Evolutionary conservation across 345 rosid genomes (phyloP), one percentile per base, ranked within the genome.

Genomic region (Dimocarpus longan): DNA sequence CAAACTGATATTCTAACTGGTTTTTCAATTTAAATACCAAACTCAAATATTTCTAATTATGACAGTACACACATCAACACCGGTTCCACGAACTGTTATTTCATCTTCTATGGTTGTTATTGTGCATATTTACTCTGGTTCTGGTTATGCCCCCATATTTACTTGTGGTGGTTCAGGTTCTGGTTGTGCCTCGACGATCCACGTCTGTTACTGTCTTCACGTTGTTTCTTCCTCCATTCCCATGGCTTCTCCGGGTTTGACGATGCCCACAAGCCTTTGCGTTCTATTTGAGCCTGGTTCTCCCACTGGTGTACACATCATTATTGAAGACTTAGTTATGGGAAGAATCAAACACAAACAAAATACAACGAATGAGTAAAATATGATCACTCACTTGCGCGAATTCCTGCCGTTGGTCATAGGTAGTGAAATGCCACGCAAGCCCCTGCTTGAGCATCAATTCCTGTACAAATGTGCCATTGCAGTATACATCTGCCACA

Each of bases 191-290:
- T 32, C 18, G 19, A 64, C 18, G 32, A 63, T 6, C 13, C 59
- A 40, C 37, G 28, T 4, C 43, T 72, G 28, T 60, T 19, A 81
- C 85, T 64, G 15, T 82, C 87, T 76, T 84, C 84, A 8, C 93
- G 91, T 76, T 81, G 90, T 67, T 89, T 75, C 80, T 84, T 91
- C 68, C 98, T 88, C 91, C 97, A 92, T 21, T 93, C 93, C 97
- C 99, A 95, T 72, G 98, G 98, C 79, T 89, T 81, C 78, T 91
- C 89, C 1, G 94, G 99, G 76, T 92, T 90, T 10, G 92, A n/a
- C 22, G 87, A 84, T 43, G 93, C 94, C 98, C 99, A 95, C 79
- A 93, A 81, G 10, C 95, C 98, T 1, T 87, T 71, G 26, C 92
- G 85, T 65, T 88, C 89, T 18, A 80, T 87, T 26, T 91, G 80